A percentile compares a stretch with the other conserved stretches of the same genome.
These are phyloP conservation scores for Smallanthus sonchifolius DNA, from an alignment of 129 eudicot species.

Conservation along the genomic window DNA sequence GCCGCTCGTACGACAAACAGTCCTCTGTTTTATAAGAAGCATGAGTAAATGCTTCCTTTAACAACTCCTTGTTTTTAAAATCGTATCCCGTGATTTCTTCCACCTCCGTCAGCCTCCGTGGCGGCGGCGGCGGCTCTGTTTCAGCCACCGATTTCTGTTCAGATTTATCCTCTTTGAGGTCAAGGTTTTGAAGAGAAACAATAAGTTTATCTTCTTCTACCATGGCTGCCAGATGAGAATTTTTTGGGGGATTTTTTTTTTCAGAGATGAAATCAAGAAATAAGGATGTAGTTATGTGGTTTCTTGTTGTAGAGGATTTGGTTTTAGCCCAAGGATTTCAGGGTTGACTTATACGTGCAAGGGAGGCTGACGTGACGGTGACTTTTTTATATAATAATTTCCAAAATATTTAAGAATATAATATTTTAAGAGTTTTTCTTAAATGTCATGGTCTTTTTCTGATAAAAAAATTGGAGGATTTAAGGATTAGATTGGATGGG, in stretches of 20 bases:
- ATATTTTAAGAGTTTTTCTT: too few species aligned
- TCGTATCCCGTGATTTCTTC: constrained; percentile 32
- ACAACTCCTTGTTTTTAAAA: constrained; percentile 30
- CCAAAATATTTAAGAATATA: too few species aligned
- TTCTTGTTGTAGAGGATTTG: constrained; percentile 7
- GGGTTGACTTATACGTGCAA: constrained; percentile 8
- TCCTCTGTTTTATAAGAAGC: constrained; percentile 12
- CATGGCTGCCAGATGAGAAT: neutral
- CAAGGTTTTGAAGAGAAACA: neutral
- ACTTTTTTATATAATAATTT: neutral
- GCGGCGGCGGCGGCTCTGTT: neutral
- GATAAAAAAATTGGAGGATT: too few species aligned
- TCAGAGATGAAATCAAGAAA: neutral
- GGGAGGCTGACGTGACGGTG: neutral
- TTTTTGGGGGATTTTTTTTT: neutral
- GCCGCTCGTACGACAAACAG: constrained; percentile 33
- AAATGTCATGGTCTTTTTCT: too few species aligned
- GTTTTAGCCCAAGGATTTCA: neutral
- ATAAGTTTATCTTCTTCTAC: neutral
- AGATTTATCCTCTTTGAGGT: neutral
- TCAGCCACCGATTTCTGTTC: neutral
- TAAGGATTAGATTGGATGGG: too few species aligned
- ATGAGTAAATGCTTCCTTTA: constrained; percentile 43
- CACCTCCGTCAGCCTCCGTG: constrained; percentile 26
- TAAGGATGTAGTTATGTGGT: neutral